Percentiles rank a stretch among this genome's conserved stretches.
Evolutionary conservation across 176 grass and related monocot species (phyloP).

Genomic region (Olyra latifolia): DNA sequence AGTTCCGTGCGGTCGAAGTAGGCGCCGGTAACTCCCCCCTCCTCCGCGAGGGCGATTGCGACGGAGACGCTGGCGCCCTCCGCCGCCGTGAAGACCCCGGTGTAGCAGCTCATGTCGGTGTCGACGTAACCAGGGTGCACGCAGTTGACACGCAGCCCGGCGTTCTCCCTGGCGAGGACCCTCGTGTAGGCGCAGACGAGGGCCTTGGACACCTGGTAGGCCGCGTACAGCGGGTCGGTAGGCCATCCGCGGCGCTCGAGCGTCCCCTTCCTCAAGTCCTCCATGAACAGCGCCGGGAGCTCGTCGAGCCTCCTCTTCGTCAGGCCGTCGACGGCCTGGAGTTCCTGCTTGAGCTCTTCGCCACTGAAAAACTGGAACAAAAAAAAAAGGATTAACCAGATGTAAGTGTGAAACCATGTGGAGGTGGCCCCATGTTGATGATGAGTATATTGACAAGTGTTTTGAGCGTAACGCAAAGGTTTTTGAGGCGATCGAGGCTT

Average conservation of each 20-base stretch:
- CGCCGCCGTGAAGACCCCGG: constrained; percentile 30
- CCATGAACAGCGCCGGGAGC: constrained; percentile 35
- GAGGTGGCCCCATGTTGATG: too few species aligned
- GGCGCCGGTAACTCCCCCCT: constrained; percentile 45
- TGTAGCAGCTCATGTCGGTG: constrained; percentile 54
- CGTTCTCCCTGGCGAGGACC: constrained; percentile 41
- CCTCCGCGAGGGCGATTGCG: constrained; percentile 17
- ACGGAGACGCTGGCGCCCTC: constrained; percentile 50
- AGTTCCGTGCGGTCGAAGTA: constrained; percentile 29
- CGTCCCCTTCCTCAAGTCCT: constrained; percentile 31
- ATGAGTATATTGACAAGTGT: too few species aligned
- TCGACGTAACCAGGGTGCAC: constrained; percentile 58
- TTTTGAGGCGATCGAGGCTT: too few species aligned
- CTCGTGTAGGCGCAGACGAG: constrained; percentile 56
- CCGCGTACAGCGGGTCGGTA: not conserved
- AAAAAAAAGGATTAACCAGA: too few species aligned
- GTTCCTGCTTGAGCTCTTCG: constrained; percentile 22
- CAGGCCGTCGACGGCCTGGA: not conserved
- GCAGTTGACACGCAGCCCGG: constrained; percentile 44
- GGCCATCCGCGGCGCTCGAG: constrained; percentile 43
- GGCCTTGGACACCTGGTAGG: constrained; percentile 61
- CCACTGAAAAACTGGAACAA: constrained; percentile 37
- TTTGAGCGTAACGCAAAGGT: too few species aligned
- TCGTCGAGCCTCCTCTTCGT: constrained; percentile 20
- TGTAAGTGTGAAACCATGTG: too few species aligned